Base-by-base conservation (phyloP, 169 alveolate species). In the Plasmodium reichenowi region DNA sequence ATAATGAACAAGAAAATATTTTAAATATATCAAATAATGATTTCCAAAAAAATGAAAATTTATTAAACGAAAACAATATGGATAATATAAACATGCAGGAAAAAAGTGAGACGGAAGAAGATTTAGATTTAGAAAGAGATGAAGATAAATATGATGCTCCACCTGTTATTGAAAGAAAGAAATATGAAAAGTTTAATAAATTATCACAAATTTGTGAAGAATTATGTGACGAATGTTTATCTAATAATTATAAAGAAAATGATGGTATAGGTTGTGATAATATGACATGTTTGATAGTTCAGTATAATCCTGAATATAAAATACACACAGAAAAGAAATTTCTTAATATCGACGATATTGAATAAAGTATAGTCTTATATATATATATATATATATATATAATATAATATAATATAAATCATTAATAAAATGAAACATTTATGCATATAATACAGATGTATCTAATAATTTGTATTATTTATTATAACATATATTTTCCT, bases 201-300 rank as follows among this genome's bases (percentile, higher is more conserved):
- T 91, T 96, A 43, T 93, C 95, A 2, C 93, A 88, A 56, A 96
- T 96, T 13, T 95, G 97, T 71, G 98, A 95, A 73, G 98, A 96
- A 66, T 64, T 95, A 66, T 95, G 98, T 90, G 98, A 96, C 89
- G 95, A 92, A 50, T 96, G 98, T 63, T 78, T 96, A 54, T 95
- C 98, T 15, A 95, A 93, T 54, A 96, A 96, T 93, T 96, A 96
- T 24, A 93, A 94, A 63, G 96, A 93, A 38, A 93, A 93, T 64
- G 98, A 94, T 72, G 98, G 98, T 24, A 93, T 96, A 47, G 99
- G 99, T 0, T 97, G 99, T 74, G 99, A 97, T 92, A 98, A 98
- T 83, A 98, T 97, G 99, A 97, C 99, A 13, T 93, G 95, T 58
- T 93, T 97, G 75, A 93, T 97, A 15, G 98, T 97, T 15, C 92